Evolutionary conservation across 306 rosid genomes (phyloP), one percentile per base, ranked within the genome.

Genomic region (Carpinus fangiana): DNA sequence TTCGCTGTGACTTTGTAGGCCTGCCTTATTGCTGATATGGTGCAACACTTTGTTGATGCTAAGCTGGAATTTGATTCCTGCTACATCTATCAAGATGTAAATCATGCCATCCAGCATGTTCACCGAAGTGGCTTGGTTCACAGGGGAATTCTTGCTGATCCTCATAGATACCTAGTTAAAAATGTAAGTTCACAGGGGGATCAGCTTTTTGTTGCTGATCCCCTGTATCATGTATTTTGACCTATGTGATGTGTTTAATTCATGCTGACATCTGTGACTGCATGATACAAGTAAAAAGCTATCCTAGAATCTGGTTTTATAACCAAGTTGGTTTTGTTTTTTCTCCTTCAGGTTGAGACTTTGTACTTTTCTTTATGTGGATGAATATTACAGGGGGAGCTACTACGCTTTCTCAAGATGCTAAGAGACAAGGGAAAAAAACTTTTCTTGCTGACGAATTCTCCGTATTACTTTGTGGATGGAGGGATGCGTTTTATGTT

Each of bases 21-120:
- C 80, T 94, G 98, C 92, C 98, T 94, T 75, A 91, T 94, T 81
- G 95, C 98, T 50, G 98, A 94, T 89, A 86, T 94, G 16, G 93
- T 94, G 82, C 98, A 94, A 82, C 87, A 94, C 81, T 94, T 94
- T 38, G 95, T 88, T 74, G 93, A 94, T 85, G 97, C 97, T 72
- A 92, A 91, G 84, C 92, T 94, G 79, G 92, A 92, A 81, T 94
- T 92, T 82, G 98, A 94, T 87, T 89, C 97, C 75, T 79, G 91
- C 74, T 94, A 94, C 87, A 82, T 94, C 80, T 94, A 89, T 87
- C 86, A 94, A 88, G 98, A 94, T 87, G 95, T 94, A 57, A 77
- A 88, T 81, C 91, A 88, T 57, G 98, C 98, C 80, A 94, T 94
- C 84, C 91, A 89, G 54, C 88, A 90, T 86, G 98, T 94, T 65